These are phyloP conservation scores for Moringa oleifera DNA, from an alignment of 345 rosid genomes.

Conservation along the genomic window DNA sequence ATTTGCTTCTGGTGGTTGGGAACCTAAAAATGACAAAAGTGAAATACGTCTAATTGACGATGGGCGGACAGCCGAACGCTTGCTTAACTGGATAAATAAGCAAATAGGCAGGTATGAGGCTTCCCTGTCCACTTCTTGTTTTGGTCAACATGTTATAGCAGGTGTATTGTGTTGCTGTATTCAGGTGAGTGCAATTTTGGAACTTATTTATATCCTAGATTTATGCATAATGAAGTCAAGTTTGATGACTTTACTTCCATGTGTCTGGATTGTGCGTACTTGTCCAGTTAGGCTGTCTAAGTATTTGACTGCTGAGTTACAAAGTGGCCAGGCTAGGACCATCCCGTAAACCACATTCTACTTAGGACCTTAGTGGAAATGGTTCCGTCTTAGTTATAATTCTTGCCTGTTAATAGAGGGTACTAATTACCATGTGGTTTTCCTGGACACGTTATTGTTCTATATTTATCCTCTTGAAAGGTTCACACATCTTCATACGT, in stretches of 20 bases:
- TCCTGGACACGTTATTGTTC: too few relatives aligned
- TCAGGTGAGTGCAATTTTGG: too few relatives aligned
- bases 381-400: neutral
- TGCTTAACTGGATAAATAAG: conserved; percentile 91
- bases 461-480: too few relatives aligned
- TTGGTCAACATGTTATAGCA: neutral
- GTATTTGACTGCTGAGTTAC: neutral
- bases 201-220: too few relatives aligned
- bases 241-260: neutral
- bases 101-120: conserved; percentile 66
- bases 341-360: neutral
- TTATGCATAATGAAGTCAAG: neutral
- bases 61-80: conserved; percentile 72
- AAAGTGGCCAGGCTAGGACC: neutral
- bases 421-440: neutral
- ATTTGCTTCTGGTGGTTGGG: conserved; percentile 58
- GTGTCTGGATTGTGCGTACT: neutral
- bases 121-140: conserved; percentile 7
- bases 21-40: conserved; percentile 54
- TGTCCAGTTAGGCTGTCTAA: neutral
- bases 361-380: neutral
- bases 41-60: conserved; percentile 55
- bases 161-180: too few relatives aligned
- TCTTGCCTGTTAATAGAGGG: neutral
- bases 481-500: too few relatives aligned